These are phyloP conservation scores for Backusella tuberculispora DNA, from an alignment of 192 early-diverging fungal genomes.

Conservation along the genomic window DNA sequence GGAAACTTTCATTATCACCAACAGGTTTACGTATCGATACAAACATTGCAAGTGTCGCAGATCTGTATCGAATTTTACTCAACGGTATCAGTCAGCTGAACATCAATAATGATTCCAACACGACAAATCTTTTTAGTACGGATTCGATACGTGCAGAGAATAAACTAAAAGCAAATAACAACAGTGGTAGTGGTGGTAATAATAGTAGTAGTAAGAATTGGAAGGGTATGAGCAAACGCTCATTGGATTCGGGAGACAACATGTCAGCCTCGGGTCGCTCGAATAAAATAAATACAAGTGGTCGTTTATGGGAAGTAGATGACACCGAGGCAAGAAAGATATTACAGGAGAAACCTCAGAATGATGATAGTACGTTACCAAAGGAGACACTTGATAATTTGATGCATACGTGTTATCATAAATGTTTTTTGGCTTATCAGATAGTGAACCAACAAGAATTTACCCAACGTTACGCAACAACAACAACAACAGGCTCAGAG, in stretches of 20 bases:
- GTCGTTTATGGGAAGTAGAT: conserved; percentile 45
- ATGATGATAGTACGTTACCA: conserved; percentile 28
- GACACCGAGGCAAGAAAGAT: conserved; percentile 43
- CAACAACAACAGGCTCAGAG: conserved; percentile 19
- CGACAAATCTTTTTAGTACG: conserved; percentile 44
- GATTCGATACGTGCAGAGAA: conserved; percentile 29
- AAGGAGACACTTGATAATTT: conserved; percentile 38
- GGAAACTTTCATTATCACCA: conserved; percentile 45
- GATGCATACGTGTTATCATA: conserved; percentile 41
- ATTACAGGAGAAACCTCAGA: conserved; percentile 34
- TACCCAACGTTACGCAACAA: conserved; percentile 24
- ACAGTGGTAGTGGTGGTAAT: neutral
- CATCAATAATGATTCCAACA: conserved; percentile 42
- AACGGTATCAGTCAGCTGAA: conserved; percentile 50
- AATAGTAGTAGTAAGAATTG: neutral
- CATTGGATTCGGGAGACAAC: neutral
- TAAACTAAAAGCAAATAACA: neutral
- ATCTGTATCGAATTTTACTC: conserved; percentile 44
- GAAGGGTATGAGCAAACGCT: neutral
- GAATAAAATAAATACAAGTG: conserved; percentile 15
- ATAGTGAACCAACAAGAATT: conserved; percentile 42
- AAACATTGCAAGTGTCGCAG: conserved; percentile 48
- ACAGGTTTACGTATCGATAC: conserved; percentile 48
- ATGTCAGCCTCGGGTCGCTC: neutral
- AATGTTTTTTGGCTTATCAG: conserved; percentile 45